Conservation (phyloP, 306 rosid species). For the Sophora flavescens region DNA sequence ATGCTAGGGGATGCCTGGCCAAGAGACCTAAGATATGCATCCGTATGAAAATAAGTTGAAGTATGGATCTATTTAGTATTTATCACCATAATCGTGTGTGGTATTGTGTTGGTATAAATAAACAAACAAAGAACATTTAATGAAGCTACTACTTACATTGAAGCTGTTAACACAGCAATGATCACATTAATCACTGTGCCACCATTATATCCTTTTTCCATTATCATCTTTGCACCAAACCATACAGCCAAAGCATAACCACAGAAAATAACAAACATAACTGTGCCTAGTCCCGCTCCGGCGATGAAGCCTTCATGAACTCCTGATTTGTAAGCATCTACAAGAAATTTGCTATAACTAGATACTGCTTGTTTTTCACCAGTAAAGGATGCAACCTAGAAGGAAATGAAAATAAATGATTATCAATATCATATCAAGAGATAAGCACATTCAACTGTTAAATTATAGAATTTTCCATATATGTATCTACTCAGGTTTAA, state of each 20-base stretch:
- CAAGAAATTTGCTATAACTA: slow-evolving; percentile 65
- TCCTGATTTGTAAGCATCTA: slow-evolving; percentile 77
- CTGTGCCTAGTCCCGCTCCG: slow-evolving; percentile 68
- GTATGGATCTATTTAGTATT: slow-evolving; percentile 6
- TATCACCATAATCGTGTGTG: neutral
- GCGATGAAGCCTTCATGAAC: slow-evolving; percentile 72
- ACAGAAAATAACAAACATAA: slow-evolving; percentile 65
- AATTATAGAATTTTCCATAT: neutral
- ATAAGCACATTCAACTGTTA: neutral
- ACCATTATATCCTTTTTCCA: slow-evolving; percentile 79
- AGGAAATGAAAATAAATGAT: slow-evolving; percentile 23
- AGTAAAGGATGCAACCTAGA: slow-evolving; percentile 86
- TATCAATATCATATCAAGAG: slow-evolving; percentile 35
- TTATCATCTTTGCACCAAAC: slow-evolving; percentile 83
- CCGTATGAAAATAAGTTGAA: slow-evolving; percentile 16
- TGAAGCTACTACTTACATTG: slow-evolving; percentile 72
- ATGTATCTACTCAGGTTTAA: slow-evolving; percentile 21
- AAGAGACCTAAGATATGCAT: slow-evolving; percentile 68
- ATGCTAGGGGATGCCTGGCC: slow-evolving; percentile 93
- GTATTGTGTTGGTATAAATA: neutral
- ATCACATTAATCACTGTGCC: slow-evolving; percentile 83
- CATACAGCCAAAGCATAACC: slow-evolving; percentile 81
- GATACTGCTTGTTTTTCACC: slow-evolving; percentile 81
- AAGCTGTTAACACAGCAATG: slow-evolving; percentile 76
- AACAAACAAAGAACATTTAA: neutral